Conservation (phyloP, 371 early-diverging fungal species). For the Nosema muscidifuracis region DNA sequence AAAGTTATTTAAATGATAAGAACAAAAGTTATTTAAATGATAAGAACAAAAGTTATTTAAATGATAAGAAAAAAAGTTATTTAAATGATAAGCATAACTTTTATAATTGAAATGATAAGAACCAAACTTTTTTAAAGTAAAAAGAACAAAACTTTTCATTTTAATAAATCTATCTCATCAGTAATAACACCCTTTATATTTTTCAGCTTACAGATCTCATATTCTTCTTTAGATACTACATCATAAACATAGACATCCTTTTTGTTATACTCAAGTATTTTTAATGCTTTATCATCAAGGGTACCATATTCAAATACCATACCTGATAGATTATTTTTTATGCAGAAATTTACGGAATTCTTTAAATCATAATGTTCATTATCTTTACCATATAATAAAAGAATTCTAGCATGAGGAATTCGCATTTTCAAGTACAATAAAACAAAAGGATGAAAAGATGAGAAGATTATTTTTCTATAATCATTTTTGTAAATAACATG, state of each 20-base stretch:
- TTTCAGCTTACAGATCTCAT: conserved; percentile 11
- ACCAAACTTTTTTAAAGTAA: too few species aligned
- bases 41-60: too few species aligned
- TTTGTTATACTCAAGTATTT: not conserved
- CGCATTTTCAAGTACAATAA: conserved; percentile 9
- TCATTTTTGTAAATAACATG: not conserved
- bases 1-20: too few species aligned
- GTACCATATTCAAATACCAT: conserved; percentile 9
- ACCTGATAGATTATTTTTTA: not conserved
- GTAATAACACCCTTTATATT: conserved; percentile 13
- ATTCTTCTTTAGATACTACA: not conserved
- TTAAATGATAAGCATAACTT: too few species aligned
- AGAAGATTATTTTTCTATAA: conserved; percentile 26
- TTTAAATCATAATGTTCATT: not conserved
- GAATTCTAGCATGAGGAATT: conserved; percentile 8
- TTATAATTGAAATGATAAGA: too few species aligned
- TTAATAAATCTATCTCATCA: conserved; percentile 8
- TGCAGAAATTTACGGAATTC: conserved; percentile 10
- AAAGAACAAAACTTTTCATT: too few species aligned
- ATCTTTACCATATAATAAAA: conserved; percentile 3
- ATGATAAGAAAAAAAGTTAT: too few species aligned
- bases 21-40: too few species aligned
- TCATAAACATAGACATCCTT: conserved; percentile 26
- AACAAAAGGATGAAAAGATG: conserved; percentile 29
- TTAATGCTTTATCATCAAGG: not conserved